These are phyloP conservation scores for Epichloe sp. DNA, from an alignment of 2,329 filamentous ascomycete species.

Conservation along the genomic window DNA sequence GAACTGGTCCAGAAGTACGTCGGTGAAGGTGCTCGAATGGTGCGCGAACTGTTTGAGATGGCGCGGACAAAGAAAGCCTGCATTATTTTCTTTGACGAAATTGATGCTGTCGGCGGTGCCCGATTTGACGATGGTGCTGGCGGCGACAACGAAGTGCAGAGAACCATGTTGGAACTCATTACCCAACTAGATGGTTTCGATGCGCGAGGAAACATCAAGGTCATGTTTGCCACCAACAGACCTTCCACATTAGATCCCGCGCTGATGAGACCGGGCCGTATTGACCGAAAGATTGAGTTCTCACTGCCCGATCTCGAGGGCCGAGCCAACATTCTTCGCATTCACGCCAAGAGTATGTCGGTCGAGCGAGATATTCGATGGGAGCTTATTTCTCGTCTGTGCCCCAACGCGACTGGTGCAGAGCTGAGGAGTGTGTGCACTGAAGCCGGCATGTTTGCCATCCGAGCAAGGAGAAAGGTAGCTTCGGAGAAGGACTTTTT, in stretches of 20 bases:
- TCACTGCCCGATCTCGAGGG: conserved; percentile 93
- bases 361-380: conserved; percentile 97
- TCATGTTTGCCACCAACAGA: conserved; percentile 98
- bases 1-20: conserved; percentile 99
- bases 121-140: conserved; percentile 95
- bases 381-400: conserved; percentile 95
- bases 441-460: conserved; percentile 97
- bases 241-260: conserved; percentile 94
- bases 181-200: conserved; percentile 96
- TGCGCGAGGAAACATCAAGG: conserved; percentile 94
- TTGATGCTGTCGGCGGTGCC: conserved; percentile 89
- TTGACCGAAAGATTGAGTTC: conserved; percentile 98
- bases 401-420: conserved; percentile 92
- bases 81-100: conserved; percentile 96
- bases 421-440: conserved; percentile 94
- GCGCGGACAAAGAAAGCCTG: conserved; percentile 98
- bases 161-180: conserved; percentile 96
- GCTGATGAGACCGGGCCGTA: conserved; percentile 91
- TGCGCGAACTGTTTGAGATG: conserved; percentile 98
- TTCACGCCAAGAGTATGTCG: conserved; percentile 99
- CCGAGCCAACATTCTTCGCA: conserved; percentile 91
- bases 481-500: conserved; percentile 98
- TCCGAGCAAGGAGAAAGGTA: conserved; percentile 87
- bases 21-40: conserved; percentile 95
- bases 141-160: conserved; percentile 93